These are phyloP conservation scores for Claviceps maximensis DNA, from an alignment of 2,329 filamentous ascomycete genomes.

Conservation along the genomic window DNA sequence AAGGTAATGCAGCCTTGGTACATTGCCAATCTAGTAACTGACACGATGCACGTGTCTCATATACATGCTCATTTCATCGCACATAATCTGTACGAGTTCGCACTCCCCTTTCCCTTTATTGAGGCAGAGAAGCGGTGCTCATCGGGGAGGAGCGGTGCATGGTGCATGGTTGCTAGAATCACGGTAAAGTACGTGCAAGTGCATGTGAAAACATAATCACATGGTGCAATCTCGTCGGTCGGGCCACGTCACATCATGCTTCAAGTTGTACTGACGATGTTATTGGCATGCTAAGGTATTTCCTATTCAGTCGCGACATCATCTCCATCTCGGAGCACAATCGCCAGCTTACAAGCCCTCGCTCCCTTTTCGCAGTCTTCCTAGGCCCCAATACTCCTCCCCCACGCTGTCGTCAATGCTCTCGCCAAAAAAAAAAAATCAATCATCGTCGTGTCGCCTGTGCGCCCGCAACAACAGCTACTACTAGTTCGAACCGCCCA, in stretches of 20 bases:
- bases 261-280: neutral
- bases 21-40: too few species aligned
- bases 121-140: too few species aligned
- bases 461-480: neutral
- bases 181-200: too few species aligned
- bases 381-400: neutral
- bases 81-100: too few species aligned
- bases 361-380: neutral
- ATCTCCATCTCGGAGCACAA: neutral
- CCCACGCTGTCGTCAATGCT: neutral
- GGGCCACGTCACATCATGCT: conserved; percentile 12
- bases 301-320: neutral
- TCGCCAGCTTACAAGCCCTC: neutral
- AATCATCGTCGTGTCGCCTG: neutral
- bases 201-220: too few species aligned
- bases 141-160: too few species aligned
- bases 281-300: neutral
- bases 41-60: too few species aligned
- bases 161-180: too few species aligned
- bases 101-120: too few species aligned
- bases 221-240: neutral
- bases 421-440: neutral
- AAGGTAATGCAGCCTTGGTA: too few species aligned
- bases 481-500: conserved; percentile 23
- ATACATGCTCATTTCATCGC: too few species aligned